Conservation (phyloP, 495 filamentous ascomycete genomes). For the Ramalina intermedia region DNA sequence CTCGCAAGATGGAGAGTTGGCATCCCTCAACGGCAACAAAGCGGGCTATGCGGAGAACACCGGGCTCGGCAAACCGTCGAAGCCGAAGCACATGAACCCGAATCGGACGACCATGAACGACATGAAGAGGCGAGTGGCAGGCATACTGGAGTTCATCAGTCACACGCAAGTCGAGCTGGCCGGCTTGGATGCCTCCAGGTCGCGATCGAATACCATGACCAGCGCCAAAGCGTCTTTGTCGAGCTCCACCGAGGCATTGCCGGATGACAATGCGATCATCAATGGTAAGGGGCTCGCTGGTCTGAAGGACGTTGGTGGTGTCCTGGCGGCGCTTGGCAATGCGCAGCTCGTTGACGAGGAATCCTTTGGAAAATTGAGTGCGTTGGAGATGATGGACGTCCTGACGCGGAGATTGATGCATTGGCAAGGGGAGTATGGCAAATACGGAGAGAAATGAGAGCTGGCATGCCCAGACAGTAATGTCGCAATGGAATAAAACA, state of each 20-base stretch:
- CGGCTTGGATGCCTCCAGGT: constrained; percentile 19
- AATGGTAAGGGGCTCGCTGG: not conserved
- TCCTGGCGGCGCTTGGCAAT: constrained; percentile 15
- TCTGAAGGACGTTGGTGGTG: not conserved
- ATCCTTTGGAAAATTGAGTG: constrained; percentile 53
- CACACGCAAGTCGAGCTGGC: constrained; percentile 85
- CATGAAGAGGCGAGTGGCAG: constrained; percentile 73
- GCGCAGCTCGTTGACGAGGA: constrained; percentile 19
- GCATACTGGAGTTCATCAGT: constrained; percentile 79
- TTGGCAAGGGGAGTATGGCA: constrained; percentile 55
- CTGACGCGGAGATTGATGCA: constrained; percentile 60
- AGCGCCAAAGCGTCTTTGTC: not conserved
- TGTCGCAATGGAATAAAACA: no score
- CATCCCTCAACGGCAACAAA: constrained; percentile 19
- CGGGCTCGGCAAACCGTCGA: constrained; percentile 40
- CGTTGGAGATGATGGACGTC: constrained; percentile 71
- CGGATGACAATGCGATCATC: constrained; percentile 20
- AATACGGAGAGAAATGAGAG: constrained; percentile 33
- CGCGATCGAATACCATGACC: constrained; percentile 27
- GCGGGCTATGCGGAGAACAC: constrained; percentile 26
- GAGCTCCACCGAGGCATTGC: constrained; percentile 12
- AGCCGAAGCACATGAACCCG: constrained; percentile 39
- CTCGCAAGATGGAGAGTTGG: constrained; percentile 18
- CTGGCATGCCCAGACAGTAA: no score
- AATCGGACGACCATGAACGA: constrained; percentile 68